Evolutionary conservation across 148 eudicot species (phyloP), one percentile per base, ranked within the genome.

Genomic region (Dysphania ambrosioides): DNA sequence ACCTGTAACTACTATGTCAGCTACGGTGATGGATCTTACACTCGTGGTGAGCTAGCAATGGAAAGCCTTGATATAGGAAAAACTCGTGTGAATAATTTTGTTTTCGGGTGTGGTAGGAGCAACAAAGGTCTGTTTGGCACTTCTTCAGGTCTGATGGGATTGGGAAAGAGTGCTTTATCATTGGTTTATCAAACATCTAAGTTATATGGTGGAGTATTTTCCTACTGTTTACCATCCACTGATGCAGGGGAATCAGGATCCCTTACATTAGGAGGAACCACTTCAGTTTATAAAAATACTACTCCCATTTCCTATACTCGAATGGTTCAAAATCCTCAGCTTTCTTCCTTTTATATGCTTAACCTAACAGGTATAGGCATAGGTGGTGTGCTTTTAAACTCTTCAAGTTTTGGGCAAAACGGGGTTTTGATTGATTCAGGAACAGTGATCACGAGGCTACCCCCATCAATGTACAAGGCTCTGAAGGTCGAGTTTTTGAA

Each of bases 21-120:
- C 75, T 91, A 91, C 38, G 97, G 97, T 4, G 93, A 91, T 64
- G 93, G 93, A 4, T 91, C 97, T 0, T 89, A 80, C 69, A 86
- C 89, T 24, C 77, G 82, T 0, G 97, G 97, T 2, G 87, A 89
- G 35, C 71, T 91, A 35, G 93, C 83, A 9, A 66, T 13, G 0
- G 97, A 88, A 7, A 26, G 36, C 18, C 75, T 91, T 26, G 26
- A 75, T 40, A 82, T 91, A 15, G 97, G 93, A 41, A 59, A 59
- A 21, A 70, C 78, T 0, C 41, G 13, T 12, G 60, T 75, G 12
- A 47, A 84, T 0, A 36, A 68, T 42, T 93, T 93, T 49, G 83
- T 89, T 13, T 93, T 93, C 31, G 98, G 98, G 24, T 92, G 97
- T 79, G 98, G 98, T 2, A 71, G 83, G 64, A 82, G 80, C 55